Evolutionary conservation across 1,284 basidiomycete genomes (phyloP), one percentile per base, ranked within the genome.

Genomic region (Inonotus hispidus): DNA sequence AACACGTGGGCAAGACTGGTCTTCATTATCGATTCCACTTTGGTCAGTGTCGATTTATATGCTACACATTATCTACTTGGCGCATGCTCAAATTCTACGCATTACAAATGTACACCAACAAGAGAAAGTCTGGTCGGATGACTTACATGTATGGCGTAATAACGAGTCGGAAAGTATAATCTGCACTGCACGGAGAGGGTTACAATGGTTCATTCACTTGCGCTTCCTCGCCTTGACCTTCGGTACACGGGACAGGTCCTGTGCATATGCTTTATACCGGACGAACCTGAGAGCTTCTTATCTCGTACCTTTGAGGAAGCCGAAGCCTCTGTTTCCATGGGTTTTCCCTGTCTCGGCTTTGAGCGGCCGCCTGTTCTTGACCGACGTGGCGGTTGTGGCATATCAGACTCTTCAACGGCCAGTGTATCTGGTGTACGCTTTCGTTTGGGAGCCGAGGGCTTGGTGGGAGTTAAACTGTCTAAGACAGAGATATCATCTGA

Each of bases 191-290:
- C 8, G 8, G 32, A 32, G 8, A 8, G 8, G 32, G 8, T 3
- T 32, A 32, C 8, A 32, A 32, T 8, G 32, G 19, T 21, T 43
- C 35, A 6, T 23, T 60, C 52, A 60, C 53, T 52, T 45, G 25
- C 59, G 59, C 29, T 60, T 60, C 19, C 59, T 39, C 14, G 53
- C 39, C 25, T 60, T 60, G 5, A 37, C 53, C n/a, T 55, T 60
- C 4, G 59, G 41, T 14, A 21, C 59, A 21, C n/a, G 14, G n/a
- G 52, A 13, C 13, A 38, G 25, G 27, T 25, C 39, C 52, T 54
- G 38, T 29, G 46, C n/a, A 49, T 14, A 49, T 14, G 23, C 14
- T 21, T 49, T 23, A 23, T 49, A 3, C n/a, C 19, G 14, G 8
- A 49, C 10, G 46, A 3, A n/a, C 5, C 13, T 14, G 46, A 11